Evolutionary conservation across 2,329 filamentous ascomycete genomes (phyloP).

Genomic region (Colletotrichum plurivorum): DNA sequence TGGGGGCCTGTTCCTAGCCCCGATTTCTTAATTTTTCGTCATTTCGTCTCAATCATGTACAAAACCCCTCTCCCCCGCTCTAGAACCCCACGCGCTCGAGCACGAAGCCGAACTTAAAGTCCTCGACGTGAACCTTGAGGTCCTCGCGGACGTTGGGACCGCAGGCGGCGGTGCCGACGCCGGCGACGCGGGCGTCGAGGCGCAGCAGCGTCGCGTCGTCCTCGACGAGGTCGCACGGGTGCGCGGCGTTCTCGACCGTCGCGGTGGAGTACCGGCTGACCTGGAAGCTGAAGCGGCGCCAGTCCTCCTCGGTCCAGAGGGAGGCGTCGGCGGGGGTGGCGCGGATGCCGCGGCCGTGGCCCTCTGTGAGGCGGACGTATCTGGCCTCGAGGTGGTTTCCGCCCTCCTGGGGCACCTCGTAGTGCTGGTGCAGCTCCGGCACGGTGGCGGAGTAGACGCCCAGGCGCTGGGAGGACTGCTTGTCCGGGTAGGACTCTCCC

Average conservation of each 20-base stretch:
- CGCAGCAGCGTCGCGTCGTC: slow-evolving; percentile 61
- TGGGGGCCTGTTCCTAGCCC: too few relatives aligned
- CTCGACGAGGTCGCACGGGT: slow-evolving; percentile 73
- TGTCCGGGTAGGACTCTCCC: slow-evolving; percentile 76
- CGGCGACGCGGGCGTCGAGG: slow-evolving; percentile 62
- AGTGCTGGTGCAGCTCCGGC: slow-evolving; percentile 67
- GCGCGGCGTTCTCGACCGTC: slow-evolving; percentile 70
- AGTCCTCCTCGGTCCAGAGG: slow-evolving; percentile 52
- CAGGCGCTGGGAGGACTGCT: slow-evolving; percentile 67
- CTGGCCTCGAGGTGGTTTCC: slow-evolving; percentile 74
- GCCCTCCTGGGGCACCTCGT: slow-evolving; percentile 78
- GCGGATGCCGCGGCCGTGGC: slow-evolving; percentile 48
- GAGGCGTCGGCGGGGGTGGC: slow-evolving; percentile 45
- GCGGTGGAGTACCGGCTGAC: slow-evolving; percentile 66
- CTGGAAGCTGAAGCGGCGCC: slow-evolving; percentile 65
- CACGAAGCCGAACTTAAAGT: slow-evolving; percentile 58
- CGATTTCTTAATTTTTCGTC: not conserved
- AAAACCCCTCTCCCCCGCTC: too few relatives aligned
- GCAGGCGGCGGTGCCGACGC: slow-evolving; percentile 64
- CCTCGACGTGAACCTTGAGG: slow-evolving; percentile 56
- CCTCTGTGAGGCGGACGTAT: slow-evolving; percentile 62
- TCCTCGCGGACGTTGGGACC: slow-evolving; percentile 63
- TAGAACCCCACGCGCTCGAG: slow-evolving; percentile 50
- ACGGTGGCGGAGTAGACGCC: slow-evolving; percentile 63
- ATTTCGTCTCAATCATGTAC: not conserved